Base-by-base conservation (phyloP, 1,284 basidiomycete species). In the Xerocomus nothofagi region DNA sequence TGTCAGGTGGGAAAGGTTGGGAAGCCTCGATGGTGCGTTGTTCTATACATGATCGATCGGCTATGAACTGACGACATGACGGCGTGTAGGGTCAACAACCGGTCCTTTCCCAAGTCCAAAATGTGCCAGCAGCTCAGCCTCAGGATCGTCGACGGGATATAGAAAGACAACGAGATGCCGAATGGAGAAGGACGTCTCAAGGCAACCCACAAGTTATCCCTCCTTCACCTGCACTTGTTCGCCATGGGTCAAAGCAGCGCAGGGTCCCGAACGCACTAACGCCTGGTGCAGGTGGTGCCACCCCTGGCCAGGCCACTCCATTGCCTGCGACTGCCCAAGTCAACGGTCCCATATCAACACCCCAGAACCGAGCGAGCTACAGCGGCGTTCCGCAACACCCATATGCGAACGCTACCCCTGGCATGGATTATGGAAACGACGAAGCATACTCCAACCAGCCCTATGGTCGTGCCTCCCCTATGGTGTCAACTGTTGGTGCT, bases 1-100 rank as follows among this genome's bases (percentile, higher is more conserved):
- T 21, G 41, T 49, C 60, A 88, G 86, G 86, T 59, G 95, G 93
- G 39, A 90, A 93, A 73, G 96, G 96, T 48, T 98, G 95, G 94
- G 94, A 98, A 73, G 82, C 81, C 32, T 86, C 86, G 37, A 74
- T 82, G 63, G 90, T 92, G 64, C 62, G 85, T 72, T 20, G 41
- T 48, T 47, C 12, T 31, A 30, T 40, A 27, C 29, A 30, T 26
- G 44, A 39, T 49, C 39, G 42, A 38, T 44, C 31, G 37, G 33
- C 17, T 20, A 39, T 37, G 34, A 44, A 48, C 54, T 67, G 34
- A 69, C 23, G 37, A 37, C 38, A 40, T 37, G 47, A 46, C 40
- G 39, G 49, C 38, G 44, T 60, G 43, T 59, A 80, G 75, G 78
- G 79, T 45, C 80, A 83, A 65, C 81, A 73, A 58, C 79, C 83